Evolutionary conservation across 148 eudicot genomes (phyloP), one percentile per base, ranked within the genome.

Genomic region (Euryodendron excelsum): DNA sequence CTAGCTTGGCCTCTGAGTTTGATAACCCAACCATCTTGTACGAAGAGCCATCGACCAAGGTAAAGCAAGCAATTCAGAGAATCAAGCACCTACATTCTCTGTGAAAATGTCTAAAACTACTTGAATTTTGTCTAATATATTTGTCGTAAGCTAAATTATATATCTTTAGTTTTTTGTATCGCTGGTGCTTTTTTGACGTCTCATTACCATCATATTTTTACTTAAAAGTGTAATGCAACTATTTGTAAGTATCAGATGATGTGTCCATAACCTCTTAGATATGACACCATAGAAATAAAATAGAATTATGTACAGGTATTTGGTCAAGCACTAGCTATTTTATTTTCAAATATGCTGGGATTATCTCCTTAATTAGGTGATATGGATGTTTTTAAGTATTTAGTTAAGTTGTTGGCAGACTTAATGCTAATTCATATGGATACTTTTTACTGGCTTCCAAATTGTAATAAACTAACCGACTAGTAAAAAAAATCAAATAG

Each of bases 21-120:
- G 97, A 92, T 65, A 84, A 93, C 80, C 95, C 94, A 4, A 84
- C 89, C 34, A 81, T 87, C 75, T 84, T 92, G 79, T 94, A 88
- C 76, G 97, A 94, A 81, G 98, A 94, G 75, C 98, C 98, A 60
- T 85, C 85, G 11, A 78, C 72, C 79, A 92, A 85, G 87, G 87
- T 94, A 72, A 88, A 85, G 77, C 85, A 94, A 81, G 97, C 96
- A 20, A 90, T 94, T 79, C 84, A 86, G 61, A 92, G 86, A 81
- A 84, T 84, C 70, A 92, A 92, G 87, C 80, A 84, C 83, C 64
- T 94, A 77, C 98, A 94, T 86, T 90, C 94, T 66, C 86, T 94
- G 41, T 94, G 80, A 86, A 87, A 60, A 18, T 23, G 34, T 39
- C 17, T 67, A 25, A 6, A 52, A 39, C 58, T 44, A 61, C 37